phyloP scores from a whole-genome alignment of 129 eudicot genomes.

The Lactuca saligna region DNA sequence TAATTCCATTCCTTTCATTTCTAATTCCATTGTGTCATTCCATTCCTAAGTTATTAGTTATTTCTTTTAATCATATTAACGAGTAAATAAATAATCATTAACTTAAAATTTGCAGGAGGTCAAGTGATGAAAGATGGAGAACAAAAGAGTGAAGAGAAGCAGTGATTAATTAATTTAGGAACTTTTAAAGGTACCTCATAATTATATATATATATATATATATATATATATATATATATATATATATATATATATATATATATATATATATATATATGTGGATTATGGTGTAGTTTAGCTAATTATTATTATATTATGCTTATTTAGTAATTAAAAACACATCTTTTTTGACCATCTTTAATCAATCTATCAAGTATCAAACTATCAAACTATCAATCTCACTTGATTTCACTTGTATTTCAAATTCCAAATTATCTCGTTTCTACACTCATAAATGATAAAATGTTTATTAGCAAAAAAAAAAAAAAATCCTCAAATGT shows the following conservation, averaged over 20 bases:
- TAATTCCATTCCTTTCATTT: not conserved
- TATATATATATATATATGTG: not conserved
- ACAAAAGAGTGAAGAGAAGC: conserved; percentile 34
- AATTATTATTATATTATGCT: conserved; percentile 8
- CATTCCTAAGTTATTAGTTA: too few species aligned
- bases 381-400: not conserved
- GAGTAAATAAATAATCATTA: too few species aligned
- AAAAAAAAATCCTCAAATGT: conserved; percentile 6
- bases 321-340: conserved; percentile 7
- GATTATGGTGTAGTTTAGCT: conserved; percentile 32
- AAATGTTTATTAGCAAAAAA: conserved; percentile 15
- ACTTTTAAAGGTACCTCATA: conserved; percentile 26
- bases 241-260: not conserved
- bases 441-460: not conserved
- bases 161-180: conserved; percentile 16
- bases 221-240: not conserved
- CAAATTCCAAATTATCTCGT: conserved; percentile 11
- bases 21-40: too few species aligned
- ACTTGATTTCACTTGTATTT: conserved; percentile 1
- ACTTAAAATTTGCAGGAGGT: conserved; percentile 8
- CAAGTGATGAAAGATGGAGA: conserved; percentile 22
- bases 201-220: not conserved
- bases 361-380: conserved; percentile 14
- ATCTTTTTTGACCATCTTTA: conserved; percentile 24
- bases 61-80: too few species aligned